Base-by-base conservation (phyloP, 441 rosid species). In the Breynia disticha region DNA sequence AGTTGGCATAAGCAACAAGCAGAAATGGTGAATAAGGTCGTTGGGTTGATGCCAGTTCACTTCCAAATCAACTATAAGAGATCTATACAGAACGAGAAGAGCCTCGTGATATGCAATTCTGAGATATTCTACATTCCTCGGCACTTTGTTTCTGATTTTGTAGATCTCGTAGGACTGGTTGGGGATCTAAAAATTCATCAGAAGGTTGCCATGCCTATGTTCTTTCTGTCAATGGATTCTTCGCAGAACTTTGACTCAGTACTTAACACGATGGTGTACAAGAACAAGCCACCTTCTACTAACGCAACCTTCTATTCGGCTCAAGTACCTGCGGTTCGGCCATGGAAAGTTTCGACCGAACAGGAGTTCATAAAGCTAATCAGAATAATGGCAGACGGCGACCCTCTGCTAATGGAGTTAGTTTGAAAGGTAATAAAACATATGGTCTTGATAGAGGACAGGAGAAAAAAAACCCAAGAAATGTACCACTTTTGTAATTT, bases 41-140 rank as follows among this genome's bases (percentile, higher is more conserved):
- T 90, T 42, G 67, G 70, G 44, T 69, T 74, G 15, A 90, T 90
- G 97, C 95, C 87, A 0, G 96, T 71, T 59, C 90, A 90, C 73
- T 79, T 87, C 72, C 97, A 90, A 71, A 83, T 90, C 58, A 84
- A 84, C 64, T 90, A 84, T 57, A 90, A 86, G 72, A 89, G 79
- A 67, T 79, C 79, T 14, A 48, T 78, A 56, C 71, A 56, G 67
- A 73, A 56, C 61, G 83, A 74, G 19, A 67, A 67, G 57, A 65
- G 75, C 72, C 67, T 87, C 13, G 68, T 64, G 9, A 65, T 90
- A 38, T 87, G 96, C 78, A 77, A 80, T 66, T 90, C 90, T 19
- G 96, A 90, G 78, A 78, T 87, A 75, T 83, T 87, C 76, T 90
- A 84, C 63, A 56, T 90, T 70, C 91, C 97, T 32, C 80, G 70